Base-by-base conservation (phyloP, 2,329 filamentous ascomycete species). In the Teratosphaeria gauchensis region DNA sequence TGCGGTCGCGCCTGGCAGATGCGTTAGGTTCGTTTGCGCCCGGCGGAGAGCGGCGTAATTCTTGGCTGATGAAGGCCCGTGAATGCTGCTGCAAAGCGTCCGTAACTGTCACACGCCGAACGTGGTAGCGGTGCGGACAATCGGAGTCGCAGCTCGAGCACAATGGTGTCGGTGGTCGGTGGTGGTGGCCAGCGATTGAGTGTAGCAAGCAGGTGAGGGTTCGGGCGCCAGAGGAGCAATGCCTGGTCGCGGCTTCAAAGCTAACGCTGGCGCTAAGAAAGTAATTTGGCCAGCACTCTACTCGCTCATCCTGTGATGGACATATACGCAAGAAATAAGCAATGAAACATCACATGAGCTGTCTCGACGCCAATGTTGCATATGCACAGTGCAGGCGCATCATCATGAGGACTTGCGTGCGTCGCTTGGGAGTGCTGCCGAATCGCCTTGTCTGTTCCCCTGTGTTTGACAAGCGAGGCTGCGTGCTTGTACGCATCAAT, bases 1-100 rank as follows among this genome's bases (percentile, higher is more conserved):
- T 52, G 57, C 57, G 57, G 57, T 59, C 57, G 57, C 57, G 48
- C 35, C 54, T 51, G 28, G 54, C 54, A 56, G 54, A 31, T 53
- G 57, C 57, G 57, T 55, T 46, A 28, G 57, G 42, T 48, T 48
- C 42, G 42, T n/a, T 48, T 48, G 42, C 42, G 42, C 42, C 42
- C 42, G 31, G 16, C 31, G 9, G 38, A 24, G 31, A 51, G 38
- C 55, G 38, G 38, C 55, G 42, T 2, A 11, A 48, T 21, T 7
- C 42, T 48, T 48, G 42, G 42, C 42, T 21, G 42, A 19, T 11
- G n/a, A 48, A 9, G 42, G n/a, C n/a, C n/a, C 42, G 42, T 48
- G 42, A 48, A 48, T 48, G 19, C 42, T 48, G 42, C 42, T 48
- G 42, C 42, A 48, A n/a, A 48, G n/a, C 42, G 42, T n/a, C 42